phyloP scores from a whole-genome alignment of 2,329 filamentous ascomycete species.

The Thelonectria discophora region DNA sequence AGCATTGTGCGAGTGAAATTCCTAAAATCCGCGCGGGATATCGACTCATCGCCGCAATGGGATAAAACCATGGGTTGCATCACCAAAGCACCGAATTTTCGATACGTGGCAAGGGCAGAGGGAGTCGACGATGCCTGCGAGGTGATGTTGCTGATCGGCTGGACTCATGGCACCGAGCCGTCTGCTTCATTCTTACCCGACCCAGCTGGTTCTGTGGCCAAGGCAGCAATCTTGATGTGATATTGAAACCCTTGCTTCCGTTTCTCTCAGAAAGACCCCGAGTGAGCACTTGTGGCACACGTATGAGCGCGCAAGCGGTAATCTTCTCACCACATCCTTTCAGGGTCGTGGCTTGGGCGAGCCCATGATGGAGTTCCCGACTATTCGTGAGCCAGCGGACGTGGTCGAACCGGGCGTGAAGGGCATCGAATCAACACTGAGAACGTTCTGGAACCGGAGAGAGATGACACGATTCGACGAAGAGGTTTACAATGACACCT shows the following conservation, averaged over 20 bases:
- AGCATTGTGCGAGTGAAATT: too few species aligned
- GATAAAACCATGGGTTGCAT: background rate
- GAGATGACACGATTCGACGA: background rate
- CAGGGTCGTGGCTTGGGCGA: background rate
- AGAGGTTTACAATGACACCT: background rate
- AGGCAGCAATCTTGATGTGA: background rate
- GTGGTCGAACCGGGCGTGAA: background rate
- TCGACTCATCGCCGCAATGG: background rate
- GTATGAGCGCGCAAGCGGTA: background rate
- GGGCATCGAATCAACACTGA: background rate
- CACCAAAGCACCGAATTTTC: background rate
- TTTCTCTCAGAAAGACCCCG: background rate
- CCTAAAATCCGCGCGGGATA: too few species aligned
- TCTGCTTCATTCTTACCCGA: background rate
- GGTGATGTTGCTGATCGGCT: conserved; percentile 1
- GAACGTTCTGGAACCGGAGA: background rate
- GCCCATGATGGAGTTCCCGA: background rate
- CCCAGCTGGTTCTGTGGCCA: background rate
- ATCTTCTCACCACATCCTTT: background rate
- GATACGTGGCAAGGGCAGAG: conserved; percentile 7
- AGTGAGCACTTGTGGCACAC: background rate
- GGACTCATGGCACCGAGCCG: background rate
- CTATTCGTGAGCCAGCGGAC: background rate
- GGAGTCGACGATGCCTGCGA: conserved; percentile 3
- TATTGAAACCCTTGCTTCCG: background rate